A percentile compares a stretch with the other conserved stretches of the same genome.
phyloP scores from a whole-genome alignment of 441 rosid species.

The Adansonia grandidieri region DNA sequence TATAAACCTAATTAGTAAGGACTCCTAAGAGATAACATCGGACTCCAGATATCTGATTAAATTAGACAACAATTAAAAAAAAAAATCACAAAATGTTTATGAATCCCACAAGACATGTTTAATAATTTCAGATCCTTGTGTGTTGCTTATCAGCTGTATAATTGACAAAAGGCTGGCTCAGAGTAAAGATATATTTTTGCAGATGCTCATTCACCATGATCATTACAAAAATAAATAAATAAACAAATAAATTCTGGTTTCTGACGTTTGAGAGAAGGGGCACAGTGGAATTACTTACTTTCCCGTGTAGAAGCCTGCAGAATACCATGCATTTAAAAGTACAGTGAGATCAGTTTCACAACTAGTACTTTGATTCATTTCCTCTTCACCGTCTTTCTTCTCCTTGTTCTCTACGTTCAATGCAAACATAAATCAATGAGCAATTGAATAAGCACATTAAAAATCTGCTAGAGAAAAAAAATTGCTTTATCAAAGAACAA shows the following conservation, averaged over 20 bases:
- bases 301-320: constrained; percentile 69
- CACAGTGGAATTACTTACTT: constrained; percentile 49
- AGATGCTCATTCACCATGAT: not conserved
- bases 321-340: constrained; percentile 69
- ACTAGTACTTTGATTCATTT: constrained; percentile 31
- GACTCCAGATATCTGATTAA: not conserved
- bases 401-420: constrained; percentile 38
- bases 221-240: not conserved
- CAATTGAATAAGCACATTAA: constrained; percentile 5
- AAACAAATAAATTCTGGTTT: constrained; percentile 18
- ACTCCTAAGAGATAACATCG: not conserved
- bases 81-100: not conserved
- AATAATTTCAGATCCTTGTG: not conserved
- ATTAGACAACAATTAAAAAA: not conserved
- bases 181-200: not conserved
- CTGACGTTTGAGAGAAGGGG: not conserved
- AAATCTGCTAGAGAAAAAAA: not conserved
- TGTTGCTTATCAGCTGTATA: not conserved
- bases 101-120: not conserved
- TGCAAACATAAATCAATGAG: constrained; percentile 1
- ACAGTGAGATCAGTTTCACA: constrained; percentile 52
- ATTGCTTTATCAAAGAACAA: not conserved
- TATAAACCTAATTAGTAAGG: not conserved
- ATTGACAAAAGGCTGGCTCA: not conserved
- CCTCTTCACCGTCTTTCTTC: constrained; percentile 39